Evolutionary conservation across 805 yeast species (phyloP), one percentile per base, ranked within the genome.

Genomic region (Zygosaccharomyces rouxii): DNA sequence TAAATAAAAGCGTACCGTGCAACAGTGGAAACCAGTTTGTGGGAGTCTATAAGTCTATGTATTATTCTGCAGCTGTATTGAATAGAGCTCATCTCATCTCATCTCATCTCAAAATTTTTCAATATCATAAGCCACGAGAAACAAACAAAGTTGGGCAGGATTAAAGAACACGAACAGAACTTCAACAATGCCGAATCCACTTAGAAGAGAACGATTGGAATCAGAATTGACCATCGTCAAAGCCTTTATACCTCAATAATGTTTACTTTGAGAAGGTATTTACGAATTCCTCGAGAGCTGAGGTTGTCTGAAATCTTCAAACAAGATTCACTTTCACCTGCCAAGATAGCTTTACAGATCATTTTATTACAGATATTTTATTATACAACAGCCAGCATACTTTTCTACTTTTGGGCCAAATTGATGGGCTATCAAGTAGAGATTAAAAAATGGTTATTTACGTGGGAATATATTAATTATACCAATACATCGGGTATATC

Each of bases 401-500:
- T 88, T 38, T 84, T 89, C 54, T 79, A 77, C 52, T 70, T 83
- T 33, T 77, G 86, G 45, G 79, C 89, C 2, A 71, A 79, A 45
- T 70, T 94, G 10, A 74, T 82, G 28, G 97, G 97, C 0, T 79
- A 83, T 58, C 78, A 77, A 19, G 83, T 88, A 68, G 69, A 77
- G 5, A 61, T 84, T 18, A 79, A 71, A 35, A 55, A 57, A 35
- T 84, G 94, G 84, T 71, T 90, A 10, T 86, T 90, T 56, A 81
- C 89, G 42, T 90, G 96, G 95, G 79, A 80, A 52, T 69, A 78
- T 35, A 77, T 92, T 1, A 76, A 86, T 4, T 72, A 83, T 51
- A 86, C 84, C 43, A 89, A 87, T 61, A 81, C 95, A 0, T 71
- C 86, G 63, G 98, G 98, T 1, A 71, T 89, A 62, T 81, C 86